These are phyloP conservation scores for Urostyla sp. DNA, from an alignment of 73 alveolate genomes.

Conservation along the genomic window DNA sequence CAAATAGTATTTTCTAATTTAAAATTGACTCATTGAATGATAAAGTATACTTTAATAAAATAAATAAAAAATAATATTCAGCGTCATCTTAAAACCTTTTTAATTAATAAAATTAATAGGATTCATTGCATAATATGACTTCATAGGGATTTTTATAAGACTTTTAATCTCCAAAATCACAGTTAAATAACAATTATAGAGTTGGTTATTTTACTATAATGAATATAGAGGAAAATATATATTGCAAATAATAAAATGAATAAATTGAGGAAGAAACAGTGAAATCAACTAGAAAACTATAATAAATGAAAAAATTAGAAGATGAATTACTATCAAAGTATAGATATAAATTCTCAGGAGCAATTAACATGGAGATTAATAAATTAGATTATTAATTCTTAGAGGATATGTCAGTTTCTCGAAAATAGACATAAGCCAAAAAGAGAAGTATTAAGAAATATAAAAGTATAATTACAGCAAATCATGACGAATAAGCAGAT, in stretches of 20 bases:
- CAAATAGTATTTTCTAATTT: not conserved
- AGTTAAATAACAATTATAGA: not conserved
- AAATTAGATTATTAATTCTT: not conserved
- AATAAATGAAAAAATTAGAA: not conserved
- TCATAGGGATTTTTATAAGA: constrained; percentile 35
- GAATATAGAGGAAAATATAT: not conserved
- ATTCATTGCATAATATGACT: not conserved
- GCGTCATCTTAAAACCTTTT: not conserved
- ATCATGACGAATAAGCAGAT: not conserved
- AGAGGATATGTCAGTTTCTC: not conserved
- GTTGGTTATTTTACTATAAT: constrained; percentile 21
- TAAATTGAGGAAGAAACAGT: not conserved
- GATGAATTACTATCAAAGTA: not conserved
- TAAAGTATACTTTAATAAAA: constrained; percentile 25
- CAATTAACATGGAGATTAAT: constrained; percentile 3
- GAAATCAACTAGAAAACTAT: not conserved
- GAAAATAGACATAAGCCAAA: constrained; percentile 19
- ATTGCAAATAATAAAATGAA: not conserved
- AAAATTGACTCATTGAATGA: constrained; percentile 31
- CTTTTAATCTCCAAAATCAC: not conserved
- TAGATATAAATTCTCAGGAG: constrained; percentile 1
- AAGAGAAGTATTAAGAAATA: constrained; percentile 11
- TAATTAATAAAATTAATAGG: not conserved
- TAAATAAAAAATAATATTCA: not conserved
- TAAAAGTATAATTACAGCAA: not conserved